Conservation (phyloP, 1,284 basidiomycete genomes). For the Pseudozyma sp. region DNA sequence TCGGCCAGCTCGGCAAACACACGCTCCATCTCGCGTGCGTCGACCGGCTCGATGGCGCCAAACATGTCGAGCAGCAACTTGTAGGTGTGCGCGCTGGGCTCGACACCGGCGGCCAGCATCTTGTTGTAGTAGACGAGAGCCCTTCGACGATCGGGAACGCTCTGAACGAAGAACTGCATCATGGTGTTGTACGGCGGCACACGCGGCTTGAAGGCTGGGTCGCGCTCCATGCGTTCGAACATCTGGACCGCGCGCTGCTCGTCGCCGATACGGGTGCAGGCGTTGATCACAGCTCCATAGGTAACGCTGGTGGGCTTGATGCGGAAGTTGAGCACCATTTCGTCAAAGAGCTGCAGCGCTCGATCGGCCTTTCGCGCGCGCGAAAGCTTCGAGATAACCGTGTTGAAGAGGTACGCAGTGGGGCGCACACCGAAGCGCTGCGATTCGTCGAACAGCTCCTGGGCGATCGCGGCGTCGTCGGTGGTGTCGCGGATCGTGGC, state of each 20-base stretch:
- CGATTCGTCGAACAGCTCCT: conserved; percentile 67
- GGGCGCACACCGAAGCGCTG: conserved; percentile 61
- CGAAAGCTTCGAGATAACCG: conserved; percentile 67
- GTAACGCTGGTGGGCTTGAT: conserved; percentile 86
- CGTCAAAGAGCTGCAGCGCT: conserved; percentile 65
- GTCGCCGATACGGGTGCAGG: conserved; percentile 87
- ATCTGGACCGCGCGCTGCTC: conserved; percentile 82
- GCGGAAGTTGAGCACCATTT: conserved; percentile 62
- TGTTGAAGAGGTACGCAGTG: conserved; percentile 66
- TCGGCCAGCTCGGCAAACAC: conserved; percentile 76
- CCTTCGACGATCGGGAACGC: conserved; percentile 80
- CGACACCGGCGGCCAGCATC: conserved; percentile 76
- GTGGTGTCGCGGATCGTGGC: conserved; percentile 66
- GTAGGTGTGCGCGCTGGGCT: conserved; percentile 62
- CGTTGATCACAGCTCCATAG: conserved; percentile 90
- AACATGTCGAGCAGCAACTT: conserved; percentile 88
- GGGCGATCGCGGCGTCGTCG: conserved; percentile 66
- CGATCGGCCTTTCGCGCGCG: conserved; percentile 65
- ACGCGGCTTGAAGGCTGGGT: conserved; percentile 83
- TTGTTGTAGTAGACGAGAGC: conserved; percentile 77
- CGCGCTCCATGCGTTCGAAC: conserved; percentile 84
- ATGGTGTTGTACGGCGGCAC: conserved; percentile 97
- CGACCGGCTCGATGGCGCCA: conserved; percentile 82
- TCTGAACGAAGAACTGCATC: conserved; percentile 96
- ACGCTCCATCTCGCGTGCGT: conserved; percentile 79